Evolutionary conservation across 352 stramenopile genomes (phyloP).

Genomic region (Peronospora tabacina): DNA sequence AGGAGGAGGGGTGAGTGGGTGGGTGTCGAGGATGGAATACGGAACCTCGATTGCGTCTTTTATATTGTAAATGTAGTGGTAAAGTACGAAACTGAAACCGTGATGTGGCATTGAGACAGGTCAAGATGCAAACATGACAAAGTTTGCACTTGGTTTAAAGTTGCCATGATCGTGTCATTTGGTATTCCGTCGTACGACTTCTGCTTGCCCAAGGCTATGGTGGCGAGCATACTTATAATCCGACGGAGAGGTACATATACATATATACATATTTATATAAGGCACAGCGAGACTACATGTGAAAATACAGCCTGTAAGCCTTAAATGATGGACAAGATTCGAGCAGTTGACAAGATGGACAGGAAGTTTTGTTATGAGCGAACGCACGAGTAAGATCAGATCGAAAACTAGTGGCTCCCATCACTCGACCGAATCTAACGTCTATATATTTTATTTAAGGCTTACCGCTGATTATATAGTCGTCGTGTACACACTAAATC

Average conservation of each 20-base stretch:
- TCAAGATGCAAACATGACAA: slow-evolving; percentile 62
- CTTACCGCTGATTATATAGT: not conserved
- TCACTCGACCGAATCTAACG: not conserved
- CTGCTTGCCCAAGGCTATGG: slow-evolving; percentile 67
- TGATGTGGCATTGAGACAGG: slow-evolving; percentile 84
- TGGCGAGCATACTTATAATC: slow-evolving; percentile 70
- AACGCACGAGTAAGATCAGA: too few species aligned
- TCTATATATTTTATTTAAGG: not conserved
- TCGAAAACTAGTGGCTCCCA: not conserved
- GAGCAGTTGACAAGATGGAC: too few species aligned
- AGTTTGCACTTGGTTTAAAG: slow-evolving; percentile 80
- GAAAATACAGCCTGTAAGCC: not conserved
- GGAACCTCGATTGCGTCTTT: too few species aligned
- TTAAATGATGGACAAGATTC: too few species aligned
- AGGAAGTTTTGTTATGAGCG: slow-evolving; percentile 27
- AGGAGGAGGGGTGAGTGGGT: not conserved
- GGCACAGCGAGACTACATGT: not conserved
- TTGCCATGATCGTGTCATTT: slow-evolving; percentile 63
- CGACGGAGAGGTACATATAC: slow-evolving; percentile 12
- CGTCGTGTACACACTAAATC: not conserved
- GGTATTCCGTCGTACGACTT: slow-evolving; percentile 77
- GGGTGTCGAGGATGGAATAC: too few species aligned
- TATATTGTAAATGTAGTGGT: too few species aligned
- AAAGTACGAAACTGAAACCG: too few species aligned
- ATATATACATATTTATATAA: too few species aligned